Percentiles rank a stretch among this genome's conserved stretches.
Evolutionary conservation across 495 filamentous ascomycete genomes (phyloP).

Genomic region (Penicillium daleae): DNA sequence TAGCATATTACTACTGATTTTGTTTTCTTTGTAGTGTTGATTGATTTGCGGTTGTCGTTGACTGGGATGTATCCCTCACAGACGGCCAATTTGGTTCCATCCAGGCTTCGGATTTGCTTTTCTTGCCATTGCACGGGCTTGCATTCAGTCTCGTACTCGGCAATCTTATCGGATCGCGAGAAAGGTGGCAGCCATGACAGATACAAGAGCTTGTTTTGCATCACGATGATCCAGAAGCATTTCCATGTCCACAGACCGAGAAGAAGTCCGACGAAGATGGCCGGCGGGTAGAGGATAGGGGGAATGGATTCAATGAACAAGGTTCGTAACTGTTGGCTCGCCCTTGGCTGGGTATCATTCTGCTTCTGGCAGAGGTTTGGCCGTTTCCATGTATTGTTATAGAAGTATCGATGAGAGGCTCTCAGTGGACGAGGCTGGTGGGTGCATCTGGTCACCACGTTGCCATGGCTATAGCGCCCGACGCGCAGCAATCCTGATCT

Average conservation of each 20-base stretch:
- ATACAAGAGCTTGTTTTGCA: constrained; percentile 86
- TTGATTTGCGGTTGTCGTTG: neutral
- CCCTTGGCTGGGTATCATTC: neutral
- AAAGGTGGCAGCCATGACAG: constrained; percentile 73
- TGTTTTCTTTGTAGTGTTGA: constrained; percentile 1
- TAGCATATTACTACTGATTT: constrained; percentile 41
- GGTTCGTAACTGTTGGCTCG: neutral
- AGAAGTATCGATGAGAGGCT: neutral
- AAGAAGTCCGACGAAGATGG: constrained; percentile 67
- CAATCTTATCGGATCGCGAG: constrained; percentile 55
- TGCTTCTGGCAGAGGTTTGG: neutral
- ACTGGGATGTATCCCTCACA: constrained; percentile 50
- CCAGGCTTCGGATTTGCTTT: constrained; percentile 53
- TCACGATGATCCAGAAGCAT: constrained; percentile 76
- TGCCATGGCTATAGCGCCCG: neutral
- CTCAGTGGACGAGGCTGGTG: neutral
- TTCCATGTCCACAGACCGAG: constrained; percentile 76
- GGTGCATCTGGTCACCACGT: neutral
- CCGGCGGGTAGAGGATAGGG: constrained; percentile 62
- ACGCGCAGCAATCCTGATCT: constrained; percentile 1
- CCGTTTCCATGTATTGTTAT: neutral
- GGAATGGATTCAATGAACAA: constrained; percentile 46
- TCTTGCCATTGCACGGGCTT: constrained; percentile 66
- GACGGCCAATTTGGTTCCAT: constrained; percentile 64
- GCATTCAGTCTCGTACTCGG: constrained; percentile 61